phyloP scores from a whole-genome alignment of 2,329 filamentous ascomycete species.

The Ophiostoma pallidulum region DNA sequence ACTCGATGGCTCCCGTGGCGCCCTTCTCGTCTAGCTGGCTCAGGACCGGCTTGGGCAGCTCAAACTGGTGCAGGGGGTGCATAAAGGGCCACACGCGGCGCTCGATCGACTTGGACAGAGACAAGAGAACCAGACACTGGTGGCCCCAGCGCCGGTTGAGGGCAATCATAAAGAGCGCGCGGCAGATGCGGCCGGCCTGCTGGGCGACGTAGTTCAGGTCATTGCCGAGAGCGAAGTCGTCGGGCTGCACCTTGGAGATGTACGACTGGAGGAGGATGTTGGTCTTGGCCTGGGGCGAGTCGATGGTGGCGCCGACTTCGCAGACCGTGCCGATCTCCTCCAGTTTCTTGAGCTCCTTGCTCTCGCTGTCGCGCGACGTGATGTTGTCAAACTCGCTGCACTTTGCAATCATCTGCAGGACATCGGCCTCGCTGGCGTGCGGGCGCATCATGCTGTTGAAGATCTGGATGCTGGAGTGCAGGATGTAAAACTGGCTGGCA shows the following conservation, averaged over 20 bases:
- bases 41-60: constrained; percentile 73
- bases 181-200: constrained; percentile 87
- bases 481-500: constrained; percentile 92
- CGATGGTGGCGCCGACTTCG: constrained; percentile 63
- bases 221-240: constrained; percentile 88
- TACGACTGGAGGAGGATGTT: constrained; percentile 93
- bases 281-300: constrained; percentile 76
- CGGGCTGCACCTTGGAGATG: constrained; percentile 76
- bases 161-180: constrained; percentile 94
- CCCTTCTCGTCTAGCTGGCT: constrained; percentile 58
- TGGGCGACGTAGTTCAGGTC: constrained; percentile 93
- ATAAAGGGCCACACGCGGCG: constrained; percentile 92
- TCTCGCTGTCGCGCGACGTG: constrained; percentile 81
- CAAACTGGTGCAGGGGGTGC: constrained; percentile 92
- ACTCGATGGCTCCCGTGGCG: constrained; percentile 64
- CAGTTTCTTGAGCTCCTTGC: constrained; percentile 72
- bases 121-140: constrained; percentile 83
- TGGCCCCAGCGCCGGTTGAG: constrained; percentile 92
- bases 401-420: constrained; percentile 93
- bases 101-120: constrained; percentile 93
- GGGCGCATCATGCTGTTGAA: constrained; percentile 94
- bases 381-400: constrained; percentile 98
- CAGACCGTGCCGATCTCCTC: constrained; percentile 65
- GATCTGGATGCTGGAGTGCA: constrained; percentile 86
- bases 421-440: constrained; percentile 77